Base-by-base conservation (phyloP, 331 rosid species). In the Prunus yedoensis region DNA sequence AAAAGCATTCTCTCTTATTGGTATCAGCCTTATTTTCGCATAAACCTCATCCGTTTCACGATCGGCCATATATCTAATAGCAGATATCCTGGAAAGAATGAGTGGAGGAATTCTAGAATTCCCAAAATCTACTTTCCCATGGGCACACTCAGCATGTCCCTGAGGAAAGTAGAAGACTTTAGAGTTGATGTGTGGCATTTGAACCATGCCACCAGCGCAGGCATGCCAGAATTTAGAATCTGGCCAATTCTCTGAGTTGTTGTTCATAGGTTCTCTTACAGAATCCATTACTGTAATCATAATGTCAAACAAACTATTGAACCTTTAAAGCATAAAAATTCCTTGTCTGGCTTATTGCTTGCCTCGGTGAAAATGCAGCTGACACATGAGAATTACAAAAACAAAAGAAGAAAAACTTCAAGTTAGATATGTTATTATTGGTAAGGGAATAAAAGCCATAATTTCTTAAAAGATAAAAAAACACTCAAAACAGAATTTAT, bases 181-280 rank as follows among this genome's bases (percentile, higher is more conserved):
- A 5, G 97, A 84, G 91, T 87, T 85, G n/a, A 91, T 79, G 49
- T 90, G 84, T 32, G 98, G 94, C 87, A 93, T 84, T 88, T 91
- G 93, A 84, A 91, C 97, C 98, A 89, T 84, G 73, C 92, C 92
- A 69, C 98, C 97, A 21, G 98, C 97, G 59, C 95, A 91, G 3
- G 96, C 97, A 56, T 89, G 96, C 97, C 97, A 93, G 21, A 93
- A 80, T 59, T 93, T 96, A 70, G 97, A 86, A 77, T 93, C 97
- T 78, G 91, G 75, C 54, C 79, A 79, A 52, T 86, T 89, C 62
- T 90, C 93, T 7, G 88, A 61, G 64, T 57, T 82, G 64, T 62
- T 83, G 77, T 53, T 79, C 75, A 69, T 46, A 16, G 77, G 65
- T 43, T 82, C 84, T 59, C 86, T 85, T 46, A 81, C 73, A 50